phyloP scores from a whole-genome alignment of 2,329 filamentous ascomycete species.

The Cercospora sp. region DNA sequence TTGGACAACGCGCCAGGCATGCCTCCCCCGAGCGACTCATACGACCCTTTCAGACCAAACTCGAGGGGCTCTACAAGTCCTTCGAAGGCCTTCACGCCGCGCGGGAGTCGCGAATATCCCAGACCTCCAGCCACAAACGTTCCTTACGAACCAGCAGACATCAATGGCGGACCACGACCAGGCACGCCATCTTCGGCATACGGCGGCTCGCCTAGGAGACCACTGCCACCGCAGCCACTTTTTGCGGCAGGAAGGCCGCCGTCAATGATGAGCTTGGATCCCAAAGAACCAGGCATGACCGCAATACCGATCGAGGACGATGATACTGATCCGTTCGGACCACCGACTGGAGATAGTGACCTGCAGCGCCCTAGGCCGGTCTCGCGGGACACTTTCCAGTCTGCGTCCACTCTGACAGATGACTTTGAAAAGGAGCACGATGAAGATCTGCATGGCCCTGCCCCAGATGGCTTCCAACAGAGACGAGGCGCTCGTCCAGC shows the following conservation, averaged over 20 bases:
- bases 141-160: constrained; percentile 80
- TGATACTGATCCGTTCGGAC: constrained; percentile 65
- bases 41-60: constrained; percentile 59
- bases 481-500: constrained; percentile 82
- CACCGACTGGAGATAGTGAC: constrained; percentile 57
- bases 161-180: constrained; percentile 86
- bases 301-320: constrained; percentile 66
- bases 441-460: constrained; percentile 70
- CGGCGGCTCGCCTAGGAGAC: constrained; percentile 80
- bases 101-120: constrained; percentile 62
- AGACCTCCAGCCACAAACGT: constrained; percentile 70
- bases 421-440: constrained; percentile 59
- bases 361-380: constrained; percentile 56
- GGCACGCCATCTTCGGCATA: constrained; percentile 89
- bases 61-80: constrained; percentile 60
- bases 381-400: constrained; percentile 65
- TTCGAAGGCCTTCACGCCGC: constrained; percentile 38
- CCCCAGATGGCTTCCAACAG: constrained; percentile 82
- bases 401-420: constrained; percentile 62
- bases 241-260: constrained; percentile 62
- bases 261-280: constrained; percentile 43
- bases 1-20: constrained; percentile 53
- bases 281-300: constrained; percentile 58
- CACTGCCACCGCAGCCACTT: constrained; percentile 82
- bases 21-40: constrained; percentile 62